Conservation (phyloP, 108 stramenopile genomes). For the Pseudonitzschia delicatissima region DNA sequence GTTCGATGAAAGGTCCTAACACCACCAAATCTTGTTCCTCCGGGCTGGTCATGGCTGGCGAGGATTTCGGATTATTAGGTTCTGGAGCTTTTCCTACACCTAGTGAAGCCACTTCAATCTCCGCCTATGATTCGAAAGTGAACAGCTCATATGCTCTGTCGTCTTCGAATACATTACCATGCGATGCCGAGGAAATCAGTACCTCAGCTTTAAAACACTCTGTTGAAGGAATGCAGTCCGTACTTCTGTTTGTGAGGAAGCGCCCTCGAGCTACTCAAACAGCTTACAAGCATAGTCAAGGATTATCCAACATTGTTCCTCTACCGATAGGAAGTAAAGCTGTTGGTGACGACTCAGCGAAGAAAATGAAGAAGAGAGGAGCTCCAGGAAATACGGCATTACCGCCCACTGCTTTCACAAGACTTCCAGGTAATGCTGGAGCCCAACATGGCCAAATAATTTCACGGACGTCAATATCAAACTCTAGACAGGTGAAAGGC, state of each 20-base stretch:
- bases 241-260: constrained; percentile 27
- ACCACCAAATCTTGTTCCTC: too few relatives aligned
- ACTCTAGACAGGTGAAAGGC: constrained; percentile 25
- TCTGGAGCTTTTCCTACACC: constrained; percentile 30
- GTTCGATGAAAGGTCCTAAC: background rate
- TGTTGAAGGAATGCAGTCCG: constrained; percentile 10
- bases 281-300: constrained; percentile 1
- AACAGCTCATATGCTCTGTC: background rate
- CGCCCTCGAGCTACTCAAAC: background rate
- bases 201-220: background rate
- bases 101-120: constrained; percentile 4
- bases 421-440: constrained; percentile 1
- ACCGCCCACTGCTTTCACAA: constrained; percentile 11
- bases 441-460: background rate
- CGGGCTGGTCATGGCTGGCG: constrained; percentile 10
- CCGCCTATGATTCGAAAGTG: constrained; percentile 2
- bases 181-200: constrained; percentile 20
- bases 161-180: background rate
- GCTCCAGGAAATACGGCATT: background rate
- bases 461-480: background rate
- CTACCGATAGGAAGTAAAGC: background rate
- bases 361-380: constrained; percentile 36
- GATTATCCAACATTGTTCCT: background rate
- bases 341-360: constrained; percentile 14
- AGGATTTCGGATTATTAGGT: constrained; percentile 49